Evolutionary conservation across 495 filamentous ascomycete genomes (phyloP).

Genomic region (Barbatosphaeria neglecta): DNA sequence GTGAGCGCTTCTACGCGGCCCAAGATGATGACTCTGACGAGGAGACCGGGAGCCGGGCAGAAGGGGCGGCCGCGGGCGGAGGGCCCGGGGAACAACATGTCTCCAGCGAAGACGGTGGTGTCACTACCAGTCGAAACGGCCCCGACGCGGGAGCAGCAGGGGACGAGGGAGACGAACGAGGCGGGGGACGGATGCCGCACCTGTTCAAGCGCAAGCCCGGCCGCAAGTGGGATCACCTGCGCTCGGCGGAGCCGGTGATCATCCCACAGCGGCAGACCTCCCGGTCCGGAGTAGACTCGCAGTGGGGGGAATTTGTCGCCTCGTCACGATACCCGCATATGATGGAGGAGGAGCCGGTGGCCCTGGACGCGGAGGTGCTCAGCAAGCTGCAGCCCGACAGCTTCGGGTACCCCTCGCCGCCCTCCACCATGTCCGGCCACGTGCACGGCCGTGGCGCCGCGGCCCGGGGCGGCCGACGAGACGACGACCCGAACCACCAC

Average conservation of each 20-base stretch:
- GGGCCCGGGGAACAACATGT: too few relatives aligned
- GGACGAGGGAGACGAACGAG: conserved; percentile 12
- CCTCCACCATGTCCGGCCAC: too few relatives aligned
- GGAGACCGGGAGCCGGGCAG: neutral
- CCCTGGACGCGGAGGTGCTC: conserved; percentile 30
- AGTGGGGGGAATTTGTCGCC: conserved; percentile 26
- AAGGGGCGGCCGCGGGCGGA: neutral
- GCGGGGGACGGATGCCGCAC: conserved; percentile 10
- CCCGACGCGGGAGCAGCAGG: neutral
- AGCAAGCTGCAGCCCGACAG: conserved; percentile 34
- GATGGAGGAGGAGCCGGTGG: conserved; percentile 29
- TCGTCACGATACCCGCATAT: conserved; percentile 39
- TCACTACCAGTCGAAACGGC: neutral
- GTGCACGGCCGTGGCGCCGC: too few relatives aligned
- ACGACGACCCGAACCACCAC: conserved; percentile 22
- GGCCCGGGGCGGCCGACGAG: neutral
- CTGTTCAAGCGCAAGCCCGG: conserved; percentile 20
- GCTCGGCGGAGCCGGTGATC: conserved; percentile 44
- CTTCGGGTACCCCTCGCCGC: conserved; percentile 25
- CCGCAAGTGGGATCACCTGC: conserved; percentile 45
- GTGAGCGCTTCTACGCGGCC: neutral
- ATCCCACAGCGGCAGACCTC: conserved; percentile 18
- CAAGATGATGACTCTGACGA: neutral
- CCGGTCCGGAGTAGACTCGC: neutral
- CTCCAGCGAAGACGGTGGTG: too few relatives aligned